A percentile compares a stretch with the other conserved stretches of the same genome.
phyloP scores from a whole-genome alignment of 129 eudicot species.

The Flaveria trinervia region DNA sequence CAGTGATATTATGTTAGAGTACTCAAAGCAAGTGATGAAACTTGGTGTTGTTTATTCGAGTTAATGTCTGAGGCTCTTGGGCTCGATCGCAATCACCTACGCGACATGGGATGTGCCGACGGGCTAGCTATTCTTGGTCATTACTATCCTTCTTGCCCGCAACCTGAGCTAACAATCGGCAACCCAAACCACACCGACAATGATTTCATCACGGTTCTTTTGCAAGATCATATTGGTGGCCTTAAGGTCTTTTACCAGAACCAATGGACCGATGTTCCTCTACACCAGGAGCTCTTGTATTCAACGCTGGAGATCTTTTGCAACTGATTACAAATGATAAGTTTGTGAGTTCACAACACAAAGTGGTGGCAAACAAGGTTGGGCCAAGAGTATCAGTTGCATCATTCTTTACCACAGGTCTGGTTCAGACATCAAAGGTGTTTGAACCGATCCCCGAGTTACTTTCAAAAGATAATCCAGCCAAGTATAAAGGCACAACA shows the following conservation, averaged over 20 bases:
- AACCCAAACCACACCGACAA: conserved; percentile 30
- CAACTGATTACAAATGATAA: conserved; percentile 62
- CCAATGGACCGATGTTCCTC: conserved; percentile 47
- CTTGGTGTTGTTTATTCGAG: conserved; percentile 38
- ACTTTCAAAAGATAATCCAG: conserved; percentile 49
- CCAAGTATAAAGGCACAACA: conserved; percentile 46
- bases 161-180: conserved; percentile 43
- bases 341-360: conserved; percentile 56
- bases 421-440: conserved; percentile 15
- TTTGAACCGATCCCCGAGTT: conserved; percentile 62
- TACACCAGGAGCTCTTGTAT: conserved; percentile 41
- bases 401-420: conserved; percentile 37
- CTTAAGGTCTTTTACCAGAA: conserved; percentile 44
- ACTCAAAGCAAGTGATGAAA: conserved; percentile 31
- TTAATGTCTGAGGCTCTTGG: conserved; percentile 56
- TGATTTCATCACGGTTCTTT: conserved; percentile 43
- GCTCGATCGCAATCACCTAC: conserved; percentile 31
- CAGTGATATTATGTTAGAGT: conserved; percentile 40
- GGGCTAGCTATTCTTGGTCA: conserved; percentile 40
- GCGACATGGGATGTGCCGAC: conserved; percentile 43
- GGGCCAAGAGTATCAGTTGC: conserved; percentile 67
- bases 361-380: conserved; percentile 47
- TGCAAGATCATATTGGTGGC: conserved; percentile 59
- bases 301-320: conserved; percentile 35
- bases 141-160: conserved; percentile 52